Base-by-base conservation (phyloP, 202 grass and related monocot species). In the Elaeis oleifera region DNA sequence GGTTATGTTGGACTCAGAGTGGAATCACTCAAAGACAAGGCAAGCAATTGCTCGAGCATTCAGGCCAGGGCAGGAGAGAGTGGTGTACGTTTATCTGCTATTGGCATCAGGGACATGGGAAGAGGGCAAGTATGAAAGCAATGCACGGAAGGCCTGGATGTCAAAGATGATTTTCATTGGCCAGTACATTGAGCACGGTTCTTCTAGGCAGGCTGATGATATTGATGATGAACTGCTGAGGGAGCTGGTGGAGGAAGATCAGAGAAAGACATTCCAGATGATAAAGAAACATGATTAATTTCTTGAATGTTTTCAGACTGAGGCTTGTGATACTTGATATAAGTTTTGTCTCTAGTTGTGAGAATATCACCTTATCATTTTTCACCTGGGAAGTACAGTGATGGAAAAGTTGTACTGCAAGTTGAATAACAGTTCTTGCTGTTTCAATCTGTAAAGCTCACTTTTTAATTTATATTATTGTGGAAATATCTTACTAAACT, bases 11-110 rank as follows among this genome's bases (percentile, higher is more conserved):
- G 91, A 96, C 70, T 96, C 91, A 15, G 91, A 96, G 28, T 96
- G 91, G 91, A 96, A 96, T 63, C 91, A 87, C 64, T 88, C 91
- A 0, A 96, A 90, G 59, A 96, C 91, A 5, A 90, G 75, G 67
- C 91, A 96, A 79, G 91, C 91, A 6, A 96, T 96, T 23, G 84
- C 91, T 4, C 70, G 91, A 62, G 91, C 87, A 14, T 96, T 88
- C 75, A 73, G 91, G 52, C 86, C 79, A 6, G 91, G 91, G 0
- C 91, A 96, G 77, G 78, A 85, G 66, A 88, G 78, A 63, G 79
- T 79, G 60, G 91, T 96, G 13, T 90, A 76, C 65, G 91, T 85
- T 18, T 90, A 96, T 79, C 81, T 90, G 49, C 64, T 96, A 16
- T 60, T 90, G 72, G 73, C 81, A n/a, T 84, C 84, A 5, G 84